Conservation (phyloP, 768 basidiomycete species). For the Rhizopogon sp. region DNA sequence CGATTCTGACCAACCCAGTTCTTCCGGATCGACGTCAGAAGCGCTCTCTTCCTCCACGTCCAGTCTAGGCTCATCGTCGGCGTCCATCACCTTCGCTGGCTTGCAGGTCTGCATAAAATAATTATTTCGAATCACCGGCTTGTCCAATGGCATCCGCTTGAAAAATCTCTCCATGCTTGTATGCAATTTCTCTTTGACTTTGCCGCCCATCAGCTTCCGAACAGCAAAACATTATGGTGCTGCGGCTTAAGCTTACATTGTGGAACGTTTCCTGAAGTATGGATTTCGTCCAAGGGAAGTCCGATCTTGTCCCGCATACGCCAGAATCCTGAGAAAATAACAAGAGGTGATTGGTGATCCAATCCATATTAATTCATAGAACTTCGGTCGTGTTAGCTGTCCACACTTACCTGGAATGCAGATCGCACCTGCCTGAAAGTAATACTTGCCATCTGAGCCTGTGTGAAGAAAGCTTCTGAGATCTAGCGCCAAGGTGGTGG, state of each 20-base stretch:
- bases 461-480: constrained; percentile 9
- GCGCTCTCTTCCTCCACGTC: constrained; percentile 6
- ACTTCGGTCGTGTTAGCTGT: not conserved
- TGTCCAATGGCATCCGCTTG: constrained; percentile 57
- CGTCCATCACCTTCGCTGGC: constrained; percentile 9
- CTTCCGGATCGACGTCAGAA: constrained; percentile 48
- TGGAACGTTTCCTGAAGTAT: constrained; percentile 64
- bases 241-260: constrained; percentile 44
- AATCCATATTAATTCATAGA: not conserved
- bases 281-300: constrained; percentile 66
- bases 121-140: constrained; percentile 70
- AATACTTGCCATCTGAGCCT: constrained; percentile 66
- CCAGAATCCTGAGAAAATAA: constrained; percentile 56
- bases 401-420: constrained; percentile 49
- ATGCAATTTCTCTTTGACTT: constrained; percentile 60
- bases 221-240: not conserved
- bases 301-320: constrained; percentile 74
- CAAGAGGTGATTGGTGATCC: not conserved
- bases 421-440: constrained; percentile 72
- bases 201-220: constrained; percentile 4
- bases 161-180: constrained; percentile 68
- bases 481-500: constrained; percentile 4
- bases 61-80: constrained; percentile 1
- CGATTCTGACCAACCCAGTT: constrained; percentile 58
- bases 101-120: constrained; percentile 44